A percentile compares a stretch with the other conserved stretches of the same genome.
Conservation (phyloP, 306 rosid genomes). For the Datisca glomerata region DNA sequence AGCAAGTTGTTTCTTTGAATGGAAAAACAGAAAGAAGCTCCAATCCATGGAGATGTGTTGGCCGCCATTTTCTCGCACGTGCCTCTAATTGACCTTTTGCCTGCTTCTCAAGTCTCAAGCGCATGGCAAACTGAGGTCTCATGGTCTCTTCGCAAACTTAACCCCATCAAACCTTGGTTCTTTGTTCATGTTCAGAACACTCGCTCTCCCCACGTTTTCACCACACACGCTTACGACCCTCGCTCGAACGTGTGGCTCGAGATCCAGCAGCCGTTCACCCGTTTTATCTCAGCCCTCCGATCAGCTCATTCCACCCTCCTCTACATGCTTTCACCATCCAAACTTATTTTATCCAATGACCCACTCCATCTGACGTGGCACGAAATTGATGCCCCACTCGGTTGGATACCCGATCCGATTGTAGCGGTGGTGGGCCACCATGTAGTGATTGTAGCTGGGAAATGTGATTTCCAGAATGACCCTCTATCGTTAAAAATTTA, state of each 20-base stretch:
- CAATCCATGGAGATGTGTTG: slow-evolving; percentile 46
- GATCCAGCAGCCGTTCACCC: slow-evolving; percentile 15
- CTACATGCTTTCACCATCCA: slow-evolving; percentile 35
- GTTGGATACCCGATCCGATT: slow-evolving; percentile 56
- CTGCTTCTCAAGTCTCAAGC: slow-evolving; percentile 39
- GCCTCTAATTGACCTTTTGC: slow-evolving; percentile 37
- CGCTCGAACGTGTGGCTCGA: slow-evolving; percentile 48
- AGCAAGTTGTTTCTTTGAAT: no score
- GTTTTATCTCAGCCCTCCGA: slow-evolving; percentile 28
- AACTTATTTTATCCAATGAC: slow-evolving; percentile 40
- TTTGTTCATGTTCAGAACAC: slow-evolving; percentile 27
- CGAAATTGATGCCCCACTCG: slow-evolving; percentile 21
- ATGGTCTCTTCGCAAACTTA: slow-evolving; percentile 33
- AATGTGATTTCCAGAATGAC: slow-evolving; percentile 44
- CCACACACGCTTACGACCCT: slow-evolving; percentile 57
- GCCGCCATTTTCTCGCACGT: slow-evolving; percentile 43
- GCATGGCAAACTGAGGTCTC: slow-evolving; percentile 40
- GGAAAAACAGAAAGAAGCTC: no score
- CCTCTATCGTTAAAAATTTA: slow-evolving; percentile 53
- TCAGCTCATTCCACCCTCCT: slow-evolving; percentile 51
- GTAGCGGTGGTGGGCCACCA: slow-evolving; percentile 30
- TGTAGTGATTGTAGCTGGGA: slow-evolving; percentile 41
- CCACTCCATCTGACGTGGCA: slow-evolving; percentile 43
- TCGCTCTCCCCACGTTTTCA: slow-evolving; percentile 22
- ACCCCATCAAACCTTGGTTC: slow-evolving; percentile 55